Evolutionary conservation across 1,284 basidiomycete genomes (phyloP), one percentile per base, ranked within the genome.

Genomic region (Coriolopsis trogii): DNA sequence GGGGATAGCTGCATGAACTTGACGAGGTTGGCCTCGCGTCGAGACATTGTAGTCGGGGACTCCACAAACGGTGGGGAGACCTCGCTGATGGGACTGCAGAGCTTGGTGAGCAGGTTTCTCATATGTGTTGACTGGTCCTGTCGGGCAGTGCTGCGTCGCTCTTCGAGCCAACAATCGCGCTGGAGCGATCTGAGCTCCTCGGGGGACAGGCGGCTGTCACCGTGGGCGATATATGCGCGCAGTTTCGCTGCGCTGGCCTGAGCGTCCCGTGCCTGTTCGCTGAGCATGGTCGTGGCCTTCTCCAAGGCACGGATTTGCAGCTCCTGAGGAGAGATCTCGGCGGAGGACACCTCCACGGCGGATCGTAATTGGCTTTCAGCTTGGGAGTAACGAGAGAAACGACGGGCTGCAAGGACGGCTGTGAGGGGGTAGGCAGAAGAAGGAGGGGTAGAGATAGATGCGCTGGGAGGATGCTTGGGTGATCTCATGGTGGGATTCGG

Each of bases 101-200:
- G 43, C 38, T 53, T 50, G 38, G 49, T 46, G 26, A 63, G 18
- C 4, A 56, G 37, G 26, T 52, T 46, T 6, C 54, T 51, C 4
- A 61, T 36, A 2, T 46, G 50, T 10, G 54, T 42, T 9, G 55
- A 50, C 56, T 81, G 71, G 36, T 71, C 56, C 46, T 72, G 67
- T 12, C 71, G 67, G 21, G 64, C 66, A 36, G 59, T 51, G 41
- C 73, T 68, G 53, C 74, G 70, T 51, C 70, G 75, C 55, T 83
- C 80, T 50, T 76, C 74, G 65, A 75, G 70, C 80, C 79, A 81
- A 23, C 75, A 73, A 51, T 80, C 73, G 4, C 69, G 71, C 53
- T 79, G 74, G 36, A 78, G 61, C 10, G 67, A 51, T 40, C 65
- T 60, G 51, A 72, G 73, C 21, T 61, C 56, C 8, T 57, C 62